phyloP scores from a whole-genome alignment of 2,329 filamentous ascomycete genomes.

The Claviceps sp. region DNA sequence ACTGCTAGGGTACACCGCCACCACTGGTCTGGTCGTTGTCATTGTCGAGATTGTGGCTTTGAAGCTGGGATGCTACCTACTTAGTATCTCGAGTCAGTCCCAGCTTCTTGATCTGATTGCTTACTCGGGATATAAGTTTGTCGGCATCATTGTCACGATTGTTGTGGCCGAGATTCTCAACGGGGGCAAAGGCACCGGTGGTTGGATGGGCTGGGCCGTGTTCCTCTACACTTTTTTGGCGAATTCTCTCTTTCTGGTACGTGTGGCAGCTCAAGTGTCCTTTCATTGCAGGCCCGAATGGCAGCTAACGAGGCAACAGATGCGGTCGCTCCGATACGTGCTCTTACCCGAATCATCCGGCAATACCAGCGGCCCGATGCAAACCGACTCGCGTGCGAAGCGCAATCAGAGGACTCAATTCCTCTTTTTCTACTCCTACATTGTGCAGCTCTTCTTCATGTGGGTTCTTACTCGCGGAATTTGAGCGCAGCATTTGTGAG shows the following conservation, averaged over 20 bases:
- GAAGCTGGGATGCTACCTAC: slow-evolving; percentile 83
- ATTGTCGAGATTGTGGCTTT: slow-evolving; percentile 78
- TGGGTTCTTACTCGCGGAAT: slow-evolving; percentile 47
- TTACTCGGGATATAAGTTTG: slow-evolving; percentile 97
- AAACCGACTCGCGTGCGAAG: slow-evolving; percentile 68
- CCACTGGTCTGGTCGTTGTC: slow-evolving; percentile 70
- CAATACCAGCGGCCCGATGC: slow-evolving; percentile 50
- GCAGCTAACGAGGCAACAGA: slow-evolving; percentile 31
- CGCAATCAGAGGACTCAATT: slow-evolving; percentile 83
- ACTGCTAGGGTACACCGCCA: slow-evolving; percentile 78
- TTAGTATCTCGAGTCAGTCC: slow-evolving; percentile 87
- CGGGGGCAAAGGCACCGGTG: slow-evolving; percentile 67
- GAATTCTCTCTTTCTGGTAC: slow-evolving; percentile 87
- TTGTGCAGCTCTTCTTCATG: slow-evolving; percentile 92
- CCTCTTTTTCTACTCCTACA: slow-evolving; percentile 85
- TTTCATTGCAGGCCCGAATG: too few species aligned
- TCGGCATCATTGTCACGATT: slow-evolving; percentile 86
- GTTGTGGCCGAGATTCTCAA: slow-evolving; percentile 66
- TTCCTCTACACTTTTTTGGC: slow-evolving; percentile 88
- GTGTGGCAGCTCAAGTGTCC: slow-evolving; percentile 16
- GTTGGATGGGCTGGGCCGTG: slow-evolving; percentile 77
- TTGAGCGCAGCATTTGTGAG: slow-evolving; percentile 11
- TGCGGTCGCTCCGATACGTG: slow-evolving; percentile 91
- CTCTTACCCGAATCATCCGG: slow-evolving; percentile 70
- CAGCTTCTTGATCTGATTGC: slow-evolving; percentile 89